Evolutionary conservation across 441 rosid genomes (phyloP), one percentile per base, ranked within the genome.

Genomic region (Croton setiger): DNA sequence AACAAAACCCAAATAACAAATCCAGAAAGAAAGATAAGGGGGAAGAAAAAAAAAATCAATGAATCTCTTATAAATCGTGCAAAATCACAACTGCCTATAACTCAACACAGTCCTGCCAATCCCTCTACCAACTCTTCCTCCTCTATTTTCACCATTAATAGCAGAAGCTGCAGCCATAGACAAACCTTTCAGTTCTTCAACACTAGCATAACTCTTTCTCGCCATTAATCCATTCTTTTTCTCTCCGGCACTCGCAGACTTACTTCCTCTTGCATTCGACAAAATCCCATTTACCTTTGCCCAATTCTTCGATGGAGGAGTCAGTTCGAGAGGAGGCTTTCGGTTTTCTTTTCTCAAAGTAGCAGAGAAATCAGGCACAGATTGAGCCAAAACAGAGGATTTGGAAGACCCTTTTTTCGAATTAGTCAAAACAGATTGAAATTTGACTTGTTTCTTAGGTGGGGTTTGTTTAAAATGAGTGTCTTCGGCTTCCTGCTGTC

Each of bases 361-460:
- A 7, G 88, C 71, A 1, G 87, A 79, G 81, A 89, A 91, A 78
- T 93, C 91, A 21, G 94, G 97, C 63, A 90, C 90, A 0, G 98
- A 90, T 59, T 90, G 96, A 15, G 85, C 87, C 82, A 90, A 72
- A 11, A 79, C 72, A 55, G 90, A 77, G 55, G 43, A 39, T 39
- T 39, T 39, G 8, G 82, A 54, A 63, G 80, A 53, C 67, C 79
- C 82, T 79, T 75, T 83, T 52, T 83, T 68, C 0, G 72, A 70
- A 62, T 55, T 66, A 5, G 63, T 73, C 63, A 69, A 49, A 70
- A 69, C 79, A 8, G 71, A 48, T 41, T 66, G 78, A 65, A 90
- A 88, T 48, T 79, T 83, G 41, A 87, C 96, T 72, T 86, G 92
- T 72, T 90, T 92, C 86, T 80, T 89, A 1, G 74, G 66, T 9